Evolutionary conservation across 176 grass and related monocot genomes (phyloP), one percentile per base, ranked within the genome.

Genomic region (Luzula sylvatica): DNA sequence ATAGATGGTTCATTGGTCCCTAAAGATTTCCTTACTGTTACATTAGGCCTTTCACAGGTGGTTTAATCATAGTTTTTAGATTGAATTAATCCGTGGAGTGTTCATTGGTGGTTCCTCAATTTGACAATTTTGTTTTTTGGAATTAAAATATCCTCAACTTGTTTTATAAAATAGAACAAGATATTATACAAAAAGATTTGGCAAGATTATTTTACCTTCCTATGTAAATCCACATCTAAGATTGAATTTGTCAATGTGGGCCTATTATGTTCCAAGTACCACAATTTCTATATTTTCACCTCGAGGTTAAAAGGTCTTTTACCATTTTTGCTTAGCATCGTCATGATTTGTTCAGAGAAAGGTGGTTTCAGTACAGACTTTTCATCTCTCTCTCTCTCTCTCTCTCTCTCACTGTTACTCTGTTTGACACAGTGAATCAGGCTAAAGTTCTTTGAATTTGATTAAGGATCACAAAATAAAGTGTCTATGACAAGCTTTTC

Each of bases 281-380:
- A 35, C 5, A 7, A 35, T 35, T 60, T 60, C 35, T 44, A 43
- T 60, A 42, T 60, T 7, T 43, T 20, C 30, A 42, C 23, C n/a
- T 26, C 14, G 21, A 25, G 15, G 38, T 39, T 39, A 23, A 16
- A 58, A 42, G 24, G 9, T 23, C 13, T 22, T 42, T 26, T 2
- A 12, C 39, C 13, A 26, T 60, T 44, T 60, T 60, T 44, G n/a
- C 21, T 35, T 42, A 35, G 13, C 54, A 57, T 40, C 7, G 15
- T 44, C 38, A 60, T 60, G 56, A 60, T 60, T 60, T 43, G 56
- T 15, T 60, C 13, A 26, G 14, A 60, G 35, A 60, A 60, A 60
- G 14, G 11, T 17, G 20, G 22, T 60, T 60, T 51, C 8, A n/a
- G n/a, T n/a, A n/a, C n/a, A n/a, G n/a, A n/a, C n/a, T n/a, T 44